Conservation (phyloP, 768 basidiomycete genomes). For the Suillus alpinus region DNA sequence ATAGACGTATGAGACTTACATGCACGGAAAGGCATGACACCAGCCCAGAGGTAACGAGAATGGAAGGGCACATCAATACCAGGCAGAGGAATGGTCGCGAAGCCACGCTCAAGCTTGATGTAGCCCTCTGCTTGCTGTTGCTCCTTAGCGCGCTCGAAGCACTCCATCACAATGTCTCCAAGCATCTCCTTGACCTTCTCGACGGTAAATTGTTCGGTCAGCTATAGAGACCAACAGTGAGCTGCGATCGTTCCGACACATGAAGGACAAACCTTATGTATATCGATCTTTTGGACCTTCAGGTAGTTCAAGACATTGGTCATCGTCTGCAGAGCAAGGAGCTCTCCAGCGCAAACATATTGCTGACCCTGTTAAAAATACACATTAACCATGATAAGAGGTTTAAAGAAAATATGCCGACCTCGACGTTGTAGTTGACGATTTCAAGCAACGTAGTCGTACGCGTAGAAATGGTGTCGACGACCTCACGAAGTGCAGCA, state of each 20-base stretch:
- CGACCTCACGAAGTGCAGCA: slow-evolving; percentile 93
- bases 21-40: slow-evolving; percentile 95
- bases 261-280: slow-evolving; percentile 61
- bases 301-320: slow-evolving; percentile 96
- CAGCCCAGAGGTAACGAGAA: slow-evolving; percentile 98
- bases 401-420: slow-evolving; percentile 28
- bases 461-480: slow-evolving; percentile 78
- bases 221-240: slow-evolving; percentile 37
- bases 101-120: slow-evolving; percentile 94
- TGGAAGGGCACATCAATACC: slow-evolving; percentile 99
- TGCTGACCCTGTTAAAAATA: slow-evolving; percentile 78
- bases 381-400: slow-evolving; percentile 4
- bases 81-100: slow-evolving; percentile 91
- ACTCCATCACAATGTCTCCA: slow-evolving; percentile 83
- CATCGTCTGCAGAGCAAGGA: slow-evolving; percentile 88
- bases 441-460: slow-evolving; percentile 91
- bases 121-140: slow-evolving; percentile 81
- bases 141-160: slow-evolving; percentile 70
- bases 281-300: slow-evolving; percentile 95
- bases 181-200: slow-evolving; percentile 98
- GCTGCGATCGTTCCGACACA: background rate
- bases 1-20: slow-evolving; percentile 53
- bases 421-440: slow-evolving; percentile 95
- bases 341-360: slow-evolving; percentile 98
- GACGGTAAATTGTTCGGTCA: slow-evolving; percentile 82